Conservation (phyloP, 306 rosid genomes). For the Rosa rugosa region DNA sequence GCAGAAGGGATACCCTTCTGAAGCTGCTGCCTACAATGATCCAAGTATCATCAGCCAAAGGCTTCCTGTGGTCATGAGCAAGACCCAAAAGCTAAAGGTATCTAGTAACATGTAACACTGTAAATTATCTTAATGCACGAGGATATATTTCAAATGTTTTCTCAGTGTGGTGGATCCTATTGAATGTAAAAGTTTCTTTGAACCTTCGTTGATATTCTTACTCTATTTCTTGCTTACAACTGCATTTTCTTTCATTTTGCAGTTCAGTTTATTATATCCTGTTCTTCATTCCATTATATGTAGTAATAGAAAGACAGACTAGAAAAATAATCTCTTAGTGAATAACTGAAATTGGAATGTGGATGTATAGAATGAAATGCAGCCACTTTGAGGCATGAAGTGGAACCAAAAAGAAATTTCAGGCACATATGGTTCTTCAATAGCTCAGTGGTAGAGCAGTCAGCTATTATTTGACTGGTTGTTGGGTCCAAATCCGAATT, state of each 20-base stretch:
- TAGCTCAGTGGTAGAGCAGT: background rate
- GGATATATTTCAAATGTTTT: constrained; percentile 15
- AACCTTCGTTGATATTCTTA: background rate
- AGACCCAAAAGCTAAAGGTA: constrained; percentile 67
- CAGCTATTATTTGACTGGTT: background rate
- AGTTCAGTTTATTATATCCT: background rate
- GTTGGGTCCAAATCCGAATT: background rate
- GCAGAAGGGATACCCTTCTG: constrained; percentile 85
- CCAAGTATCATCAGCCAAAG: constrained; percentile 72
- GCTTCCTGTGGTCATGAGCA: constrained; percentile 67
- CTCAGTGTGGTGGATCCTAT: constrained; percentile 16
- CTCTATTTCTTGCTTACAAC: background rate
- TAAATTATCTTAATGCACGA: constrained; percentile 35
- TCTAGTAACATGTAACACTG: constrained; percentile 51
- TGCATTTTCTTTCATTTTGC: background rate
- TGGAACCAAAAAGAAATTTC: background rate
- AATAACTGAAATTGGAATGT: background rate
- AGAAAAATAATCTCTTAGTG: background rate
- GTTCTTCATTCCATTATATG: background rate
- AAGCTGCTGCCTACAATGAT: constrained; percentile 76
- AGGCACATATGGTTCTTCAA: background rate
- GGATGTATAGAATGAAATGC: background rate
- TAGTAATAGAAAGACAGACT: background rate
- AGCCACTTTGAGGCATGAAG: background rate
- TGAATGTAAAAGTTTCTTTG: constrained; percentile 18